Evolutionary conservation across 345 rosid genomes (phyloP).

Genomic region (Adansonia digitata): DNA sequence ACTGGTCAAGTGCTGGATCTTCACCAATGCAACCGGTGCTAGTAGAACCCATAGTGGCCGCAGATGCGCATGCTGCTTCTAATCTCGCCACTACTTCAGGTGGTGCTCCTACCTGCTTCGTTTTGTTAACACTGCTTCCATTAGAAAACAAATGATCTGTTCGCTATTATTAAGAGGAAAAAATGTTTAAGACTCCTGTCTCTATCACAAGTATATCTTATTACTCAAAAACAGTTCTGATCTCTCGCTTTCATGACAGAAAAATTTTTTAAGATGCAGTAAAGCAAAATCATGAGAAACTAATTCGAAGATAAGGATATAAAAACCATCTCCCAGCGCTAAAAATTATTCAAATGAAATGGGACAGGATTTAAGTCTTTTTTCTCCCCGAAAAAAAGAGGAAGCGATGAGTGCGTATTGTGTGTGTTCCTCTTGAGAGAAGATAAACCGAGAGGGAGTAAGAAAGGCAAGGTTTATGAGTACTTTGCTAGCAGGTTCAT

Average conservation of each 20-base stretch:
- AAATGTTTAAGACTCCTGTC: neutral
- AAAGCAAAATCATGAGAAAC: neutral
- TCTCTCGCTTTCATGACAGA: constrained; percentile 12
- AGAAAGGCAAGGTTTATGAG: constrained; percentile 1
- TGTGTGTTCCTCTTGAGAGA: neutral
- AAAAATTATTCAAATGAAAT: neutral
- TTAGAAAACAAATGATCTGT: neutral
- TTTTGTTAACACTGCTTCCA: neutral
- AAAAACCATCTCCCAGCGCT: neutral
- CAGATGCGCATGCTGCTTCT: constrained; percentile 76
- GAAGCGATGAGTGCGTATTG: neutral
- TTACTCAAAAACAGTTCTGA: neutral
- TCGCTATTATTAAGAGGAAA: neutral
- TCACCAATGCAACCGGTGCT: constrained; percentile 50
- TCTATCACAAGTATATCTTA: constrained; percentile 1
- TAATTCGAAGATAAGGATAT: neutral
- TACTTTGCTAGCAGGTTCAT: neutral
- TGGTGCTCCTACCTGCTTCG: constrained; percentile 85
- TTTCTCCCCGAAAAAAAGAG: neutral
- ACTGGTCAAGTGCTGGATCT: constrained; percentile 95
- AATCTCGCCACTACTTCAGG: constrained; percentile 75
- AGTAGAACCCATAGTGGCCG: constrained; percentile 38
- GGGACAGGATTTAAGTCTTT: neutral
- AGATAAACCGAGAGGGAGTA: constrained; percentile 1
- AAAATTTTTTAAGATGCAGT: neutral